A percentile compares a stretch with the other conserved stretches of the same genome.
Evolutionary conservation across 2,329 filamentous ascomycete genomes (phyloP).

Genomic region (Thelonectria discophora): DNA sequence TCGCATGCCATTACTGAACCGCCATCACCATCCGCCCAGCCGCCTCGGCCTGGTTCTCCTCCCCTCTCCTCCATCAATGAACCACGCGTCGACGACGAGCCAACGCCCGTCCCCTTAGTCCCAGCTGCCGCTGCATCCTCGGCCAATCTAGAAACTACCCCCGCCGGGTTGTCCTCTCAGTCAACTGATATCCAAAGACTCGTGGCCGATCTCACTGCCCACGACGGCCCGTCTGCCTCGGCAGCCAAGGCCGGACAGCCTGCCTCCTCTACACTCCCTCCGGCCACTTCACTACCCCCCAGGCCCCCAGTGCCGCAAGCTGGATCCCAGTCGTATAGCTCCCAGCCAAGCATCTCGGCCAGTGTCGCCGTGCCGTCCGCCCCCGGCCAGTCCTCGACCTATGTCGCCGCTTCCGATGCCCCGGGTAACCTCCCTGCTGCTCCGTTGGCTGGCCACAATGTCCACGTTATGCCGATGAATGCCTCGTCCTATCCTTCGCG

Average conservation of each 20-base stretch:
- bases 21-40: slow-evolving; percentile 38
- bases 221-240: slow-evolving; percentile 43
- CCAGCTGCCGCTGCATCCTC: slow-evolving; percentile 39
- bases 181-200: slow-evolving; percentile 52
- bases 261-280: slow-evolving; percentile 47
- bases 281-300: slow-evolving; percentile 57
- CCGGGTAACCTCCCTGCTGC: slow-evolving; percentile 44
- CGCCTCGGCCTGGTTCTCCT: slow-evolving; percentile 37
- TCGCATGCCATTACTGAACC: slow-evolving; percentile 46
- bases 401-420: slow-evolving; percentile 45
- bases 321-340: slow-evolving; percentile 49
- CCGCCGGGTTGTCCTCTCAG: slow-evolving; percentile 43
- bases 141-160: slow-evolving; percentile 42
- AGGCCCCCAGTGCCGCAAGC: slow-evolving; percentile 55
- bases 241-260: slow-evolving; percentile 40
- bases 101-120: slow-evolving; percentile 33
- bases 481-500: slow-evolving; percentile 46
- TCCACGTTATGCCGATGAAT: slow-evolving; percentile 43
- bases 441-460: slow-evolving; percentile 43
- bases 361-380: slow-evolving; percentile 43
- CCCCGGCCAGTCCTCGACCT: slow-evolving; percentile 47
- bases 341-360: slow-evolving; percentile 47
- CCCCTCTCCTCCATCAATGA: slow-evolving; percentile 42
- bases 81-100: slow-evolving; percentile 39
- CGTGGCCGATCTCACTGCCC: slow-evolving; percentile 53